Percentiles rank a stretch among this genome's conserved stretches.
phyloP scores from a whole-genome alignment of 1,139 yeast species.

The Zhuliangozyma blackwelliae region DNA sequence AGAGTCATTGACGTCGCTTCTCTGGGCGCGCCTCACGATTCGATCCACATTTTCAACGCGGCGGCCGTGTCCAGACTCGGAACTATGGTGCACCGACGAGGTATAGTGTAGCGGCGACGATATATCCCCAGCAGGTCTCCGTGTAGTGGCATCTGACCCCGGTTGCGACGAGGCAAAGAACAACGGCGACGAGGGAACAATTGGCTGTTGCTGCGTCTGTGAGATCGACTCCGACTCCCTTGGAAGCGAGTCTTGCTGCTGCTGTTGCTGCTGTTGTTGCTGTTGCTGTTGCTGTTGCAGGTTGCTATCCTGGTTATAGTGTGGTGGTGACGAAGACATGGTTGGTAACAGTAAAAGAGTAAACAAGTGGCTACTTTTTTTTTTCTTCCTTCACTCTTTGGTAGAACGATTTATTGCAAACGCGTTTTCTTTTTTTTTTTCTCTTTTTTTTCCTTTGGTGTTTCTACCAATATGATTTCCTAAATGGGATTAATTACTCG shows the following conservation, averaged over 20 bases:
- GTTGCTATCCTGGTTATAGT: constrained; percentile 13
- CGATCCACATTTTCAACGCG: constrained; percentile 39
- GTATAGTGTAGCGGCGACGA: constrained; percentile 48
- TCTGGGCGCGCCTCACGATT: constrained; percentile 36
- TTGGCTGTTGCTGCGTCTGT: constrained; percentile 35
- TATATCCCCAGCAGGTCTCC: constrained; percentile 19
- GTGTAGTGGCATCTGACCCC: constrained; percentile 26
- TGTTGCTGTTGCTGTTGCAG: not conserved
- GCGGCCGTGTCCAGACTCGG: constrained; percentile 30
- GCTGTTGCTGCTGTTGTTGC: not conserved
- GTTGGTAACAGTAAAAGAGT: not conserved
- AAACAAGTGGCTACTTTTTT: not conserved
- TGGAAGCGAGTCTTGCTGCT: constrained; percentile 7
- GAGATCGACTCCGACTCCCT: constrained; percentile 28
- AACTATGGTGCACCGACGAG: constrained; percentile 36
- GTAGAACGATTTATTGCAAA: too few relatives aligned
- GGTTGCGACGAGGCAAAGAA: constrained; percentile 55
- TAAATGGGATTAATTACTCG: constrained; percentile 21
- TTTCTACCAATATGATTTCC: constrained; percentile 18
- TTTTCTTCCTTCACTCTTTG: too few relatives aligned
- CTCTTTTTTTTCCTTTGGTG: constrained; percentile 1
- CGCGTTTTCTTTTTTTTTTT: not conserved
- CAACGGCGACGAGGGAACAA: constrained; percentile 65
- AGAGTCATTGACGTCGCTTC: constrained; percentile 41
- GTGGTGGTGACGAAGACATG: constrained; percentile 33